A percentile compares a stretch with the other conserved stretches of the same genome.
phyloP scores from a whole-genome alignment of 768 basidiomycete genomes.

The Suillus clintonianus region DNA sequence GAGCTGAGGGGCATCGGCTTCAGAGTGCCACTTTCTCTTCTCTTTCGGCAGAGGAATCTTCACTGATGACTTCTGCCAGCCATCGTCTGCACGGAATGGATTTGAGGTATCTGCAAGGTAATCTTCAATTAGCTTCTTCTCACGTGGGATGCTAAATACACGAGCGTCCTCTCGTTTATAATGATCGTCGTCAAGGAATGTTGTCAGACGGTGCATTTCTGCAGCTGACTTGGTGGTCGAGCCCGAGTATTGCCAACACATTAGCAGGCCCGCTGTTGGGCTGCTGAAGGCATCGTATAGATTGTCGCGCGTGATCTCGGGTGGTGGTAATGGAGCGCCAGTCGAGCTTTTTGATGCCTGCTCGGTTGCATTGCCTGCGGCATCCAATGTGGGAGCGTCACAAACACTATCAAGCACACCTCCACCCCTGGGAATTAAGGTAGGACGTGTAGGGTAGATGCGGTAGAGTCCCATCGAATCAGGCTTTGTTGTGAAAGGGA shows the following conservation, averaged over 20 bases:
- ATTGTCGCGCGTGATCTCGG: neutral
- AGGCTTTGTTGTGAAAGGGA: conserved; percentile 2
- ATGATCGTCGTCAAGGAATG: conserved; percentile 19
- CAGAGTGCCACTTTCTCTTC: neutral
- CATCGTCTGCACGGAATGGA: conserved; percentile 3
- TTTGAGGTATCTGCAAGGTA: conserved; percentile 3
- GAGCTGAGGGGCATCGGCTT: neutral
- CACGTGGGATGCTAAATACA: conserved; percentile 13
- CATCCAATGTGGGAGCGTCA: conserved; percentile 2
- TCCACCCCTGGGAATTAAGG: neutral
- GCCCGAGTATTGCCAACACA: conserved; percentile 33
- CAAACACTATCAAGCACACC: neutral
- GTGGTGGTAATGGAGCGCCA: neutral
- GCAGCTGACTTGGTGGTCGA: conserved; percentile 25
- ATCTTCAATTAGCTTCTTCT: neutral
- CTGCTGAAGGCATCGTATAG: conserved; percentile 20
- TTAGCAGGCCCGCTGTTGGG: conserved; percentile 25
- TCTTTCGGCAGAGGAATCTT: conserved; percentile 1
- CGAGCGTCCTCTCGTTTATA: conserved; percentile 23
- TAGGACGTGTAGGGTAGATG: conserved; percentile 6
- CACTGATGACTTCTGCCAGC: conserved; percentile 6
- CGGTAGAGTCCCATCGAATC: conserved; percentile 7
- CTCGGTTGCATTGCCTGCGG: neutral
- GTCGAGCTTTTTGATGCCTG: too few species aligned
- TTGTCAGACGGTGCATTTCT: conserved; percentile 28